Evolutionary conservation across 192 early-diverging fungal genomes (phyloP), one percentile per base, ranked within the genome.

Genomic region (Coemansia sp.): DNA sequence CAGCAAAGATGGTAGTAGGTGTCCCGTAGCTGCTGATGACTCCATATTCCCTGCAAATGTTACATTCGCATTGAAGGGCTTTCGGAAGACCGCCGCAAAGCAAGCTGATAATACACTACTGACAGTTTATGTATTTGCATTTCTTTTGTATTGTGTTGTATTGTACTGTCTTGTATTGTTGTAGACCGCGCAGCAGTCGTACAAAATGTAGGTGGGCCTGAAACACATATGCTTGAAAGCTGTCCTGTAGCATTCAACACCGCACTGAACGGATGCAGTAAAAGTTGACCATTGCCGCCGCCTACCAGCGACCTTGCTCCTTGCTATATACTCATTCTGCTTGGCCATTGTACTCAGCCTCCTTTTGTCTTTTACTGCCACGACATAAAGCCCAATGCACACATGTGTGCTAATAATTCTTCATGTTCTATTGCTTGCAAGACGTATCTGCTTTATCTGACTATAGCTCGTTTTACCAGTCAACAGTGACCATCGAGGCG

Each of bases 101-200:
- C 23, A 21, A 26, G 23, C 1, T 6, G 20, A 51, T 21, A 6
- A 26, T 26, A 51, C 26, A 51, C 23, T 26, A 51, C 48, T 51
- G 9, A 51, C 48, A 51, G 48, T 6, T 9, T 51, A 10, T 26
- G 48, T 2, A 37, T 37, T 37, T 37, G 35, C 15, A 12, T 12
- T 18, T 20, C 42, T 51, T 51, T 3, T 40, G n/a, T n/a, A n/a
- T 40, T 40, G 37, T 1, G 37, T 40, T 40, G 1, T 15, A 3
- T 15, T 15, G 37, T 40, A 40, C 48, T 51, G 8, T 28, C 15
- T 53, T 37, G 2, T 26, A 20, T 40, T 39, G 4, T 13, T 31
- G 49, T 78, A 78, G 76, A 70, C 76, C 28, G 77, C 77, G 53
- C 77, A 73, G 60, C 77, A 79, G 64, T 67, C 77, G 30, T 79